Conservation (phyloP, 176 grass and related monocot species). For the Aegilops tauschii region DNA sequence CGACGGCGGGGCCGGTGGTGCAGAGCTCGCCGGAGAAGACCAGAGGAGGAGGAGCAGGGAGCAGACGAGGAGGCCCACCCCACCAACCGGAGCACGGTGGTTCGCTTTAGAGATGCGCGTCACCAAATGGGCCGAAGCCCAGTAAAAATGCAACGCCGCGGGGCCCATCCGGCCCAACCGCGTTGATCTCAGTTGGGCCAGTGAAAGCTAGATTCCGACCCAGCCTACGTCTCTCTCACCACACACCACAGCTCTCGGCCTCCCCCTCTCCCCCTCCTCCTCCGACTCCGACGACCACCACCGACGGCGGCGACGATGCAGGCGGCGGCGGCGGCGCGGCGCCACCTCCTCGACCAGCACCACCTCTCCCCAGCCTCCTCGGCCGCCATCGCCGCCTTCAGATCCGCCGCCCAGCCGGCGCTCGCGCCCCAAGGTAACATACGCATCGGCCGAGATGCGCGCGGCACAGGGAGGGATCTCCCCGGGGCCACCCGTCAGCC, state of each 20-base stretch:
- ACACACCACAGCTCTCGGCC: slow-evolving; percentile 2
- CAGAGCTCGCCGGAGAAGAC: slow-evolving; percentile 22
- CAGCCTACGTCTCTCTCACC: background rate
- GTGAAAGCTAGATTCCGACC: background rate
- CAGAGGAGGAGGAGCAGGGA: background rate
- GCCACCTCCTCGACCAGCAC: slow-evolving; percentile 43
- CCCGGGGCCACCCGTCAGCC: background rate
- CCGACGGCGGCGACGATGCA: slow-evolving; percentile 43
- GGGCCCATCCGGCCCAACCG: background rate
- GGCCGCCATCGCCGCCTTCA: slow-evolving; percentile 38
- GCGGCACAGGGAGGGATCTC: background rate
- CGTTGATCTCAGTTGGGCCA: background rate
- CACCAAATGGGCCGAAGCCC: background rate
- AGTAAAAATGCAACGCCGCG: rapidly evolving
- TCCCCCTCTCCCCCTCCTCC: background rate
- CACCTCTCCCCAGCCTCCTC: slow-evolving; percentile 28
- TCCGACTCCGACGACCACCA: slow-evolving; percentile 6
- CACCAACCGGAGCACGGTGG: background rate
- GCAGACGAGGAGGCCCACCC: background rate
- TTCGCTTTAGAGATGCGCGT: background rate
- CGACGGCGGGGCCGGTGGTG: background rate
- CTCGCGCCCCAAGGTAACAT: slow-evolving; percentile 25
- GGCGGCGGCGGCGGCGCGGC: slow-evolving; percentile 45
- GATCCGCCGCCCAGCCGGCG: slow-evolving; percentile 32
- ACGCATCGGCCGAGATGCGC: background rate